Conservation (phyloP, 495 filamentous ascomycete genomes). For the Annulohypoxylon nitens region DNA sequence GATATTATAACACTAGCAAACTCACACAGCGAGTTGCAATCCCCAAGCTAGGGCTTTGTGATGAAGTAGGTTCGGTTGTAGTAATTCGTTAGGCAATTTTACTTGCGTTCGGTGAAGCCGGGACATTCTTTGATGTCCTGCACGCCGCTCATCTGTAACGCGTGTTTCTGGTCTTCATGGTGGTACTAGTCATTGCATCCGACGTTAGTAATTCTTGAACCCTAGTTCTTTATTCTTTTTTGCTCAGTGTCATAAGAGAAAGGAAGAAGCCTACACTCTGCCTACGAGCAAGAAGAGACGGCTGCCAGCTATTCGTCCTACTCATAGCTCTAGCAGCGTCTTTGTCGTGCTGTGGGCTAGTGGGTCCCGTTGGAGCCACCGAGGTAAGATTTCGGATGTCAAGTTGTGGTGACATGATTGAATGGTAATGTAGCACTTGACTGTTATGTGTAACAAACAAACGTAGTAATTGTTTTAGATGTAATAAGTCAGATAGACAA, state of each 20-base stretch:
- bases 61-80: not conserved
- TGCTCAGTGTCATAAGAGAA: not conserved
- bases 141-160: constrained; percentile 52
- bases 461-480: constrained; percentile 2
- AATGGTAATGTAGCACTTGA: not conserved
- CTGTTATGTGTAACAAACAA: not conserved
- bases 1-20: not conserved
- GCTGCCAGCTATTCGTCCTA: constrained; percentile 58
- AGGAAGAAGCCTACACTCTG: constrained; percentile 52
- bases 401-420: constrained; percentile 34
- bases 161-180: constrained; percentile 62
- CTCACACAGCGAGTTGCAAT: not conserved
- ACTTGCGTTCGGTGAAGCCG: constrained; percentile 54
- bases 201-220: constrained; percentile 15
- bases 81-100: not conserved
- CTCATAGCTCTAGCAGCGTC: constrained; percentile 55
- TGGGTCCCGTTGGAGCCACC: constrained; percentile 24
- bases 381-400: constrained; percentile 36
- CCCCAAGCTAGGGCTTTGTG: not conserved
- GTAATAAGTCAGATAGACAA: not conserved
- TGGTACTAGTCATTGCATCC: constrained; percentile 48
- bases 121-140: constrained; percentile 32
- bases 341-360: constrained; percentile 45
- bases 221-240: not conserved
- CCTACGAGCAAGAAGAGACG: constrained; percentile 53